Evolutionary conservation across 805 yeast genomes (phyloP), one percentile per base, ranked within the genome.

Genomic region (Lipomyces chichibuensis): DNA sequence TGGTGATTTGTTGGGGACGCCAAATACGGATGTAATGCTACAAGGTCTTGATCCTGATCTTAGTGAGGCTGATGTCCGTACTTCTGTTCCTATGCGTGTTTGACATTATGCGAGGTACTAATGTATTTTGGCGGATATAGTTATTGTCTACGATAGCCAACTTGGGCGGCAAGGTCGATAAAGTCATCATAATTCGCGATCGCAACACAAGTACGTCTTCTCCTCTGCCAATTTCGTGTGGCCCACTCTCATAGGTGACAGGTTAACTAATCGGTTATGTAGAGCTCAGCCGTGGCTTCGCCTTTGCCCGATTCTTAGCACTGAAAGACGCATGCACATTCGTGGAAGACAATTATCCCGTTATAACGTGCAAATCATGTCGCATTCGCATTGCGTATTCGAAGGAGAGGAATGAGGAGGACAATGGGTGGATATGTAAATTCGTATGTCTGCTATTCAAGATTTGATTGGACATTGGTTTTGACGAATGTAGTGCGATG

Each of bases 131-230:
- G 33, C 20, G 33, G 20, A 7, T 56, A 14, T 27, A 64, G 66
- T 13, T 64, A 43, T 27, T 35, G n/a, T 39, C 53, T 27, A 29
- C 52, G 23, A 57, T 67, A 3, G 20, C 25, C 25, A 59, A 27
- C 14, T 27, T 33, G 14, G 63, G 62, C 14, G 57, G 20, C 14
- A 67, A 63, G 32, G 35, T 64, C 8, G 37, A 49, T n/a, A 53
- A 59, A 29, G 65, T 62, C 27, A 62, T 59, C n/a, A 55, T 67
- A 29, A 66, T 66, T 46, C 62, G 71, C 13, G 71, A 67, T 20
- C 43, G 60, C n/a, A 32, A 52, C 9, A 65, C 66, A 4, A 66
- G 70, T 64, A 61, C 14, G 65, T 46, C 23, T 32, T 25, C 23
- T 11, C 53, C 57, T 8, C 17, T 13, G 1, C 9, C 29, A 3